Base-by-base conservation (phyloP, 345 rosid genomes). In the Turritis glabra region DNA sequence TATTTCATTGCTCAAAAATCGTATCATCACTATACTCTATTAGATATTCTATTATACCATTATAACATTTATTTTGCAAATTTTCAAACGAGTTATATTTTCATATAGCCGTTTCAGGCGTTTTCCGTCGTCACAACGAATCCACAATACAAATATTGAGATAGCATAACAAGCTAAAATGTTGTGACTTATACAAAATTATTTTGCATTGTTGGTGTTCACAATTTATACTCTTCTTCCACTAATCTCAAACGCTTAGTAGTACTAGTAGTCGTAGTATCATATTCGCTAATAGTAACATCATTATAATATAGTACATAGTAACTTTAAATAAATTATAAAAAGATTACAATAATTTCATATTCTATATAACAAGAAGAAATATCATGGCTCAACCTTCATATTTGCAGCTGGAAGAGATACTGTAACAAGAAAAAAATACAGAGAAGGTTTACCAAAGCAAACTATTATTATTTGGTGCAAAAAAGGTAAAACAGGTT, bases 381-480 rank as follows among this genome's bases (percentile, higher is more conserved):
- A 33, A 44, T 46, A 29, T 77, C 68, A 77, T 3, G 67, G 80
- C 77, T 77, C 80, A 50, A 77, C 80, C 80, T 77, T 77, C 80
- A 77, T 71, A 57, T 77, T 65, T 22, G 80, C 60, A 71, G 77
- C 53, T 56, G 63, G 68, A 71, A 55, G 25, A 63, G 76, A 77
- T 56, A 54, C 80, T 77, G 77, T 56, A 48, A 47, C 11, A 47
- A 47, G 26, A 23, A 12, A 44, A 59, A 25, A 41, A 1, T 52
- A 4, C 8, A 32, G 8, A 53, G 7, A 43, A 18, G 19, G 9
- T 35, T 76, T 54, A 70, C 52, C 47, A 46, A 37, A 61, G 56
- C 5, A 53, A 68, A 43, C 4, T 22, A 2, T 50, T 12, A 13
- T 5, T 27, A 0, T 4, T 29, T n/a, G 41, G 64, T 30, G 8